phyloP scores from a whole-genome alignment of 75 land plant genomes.

The Selaginella moellendorffii region DNA sequence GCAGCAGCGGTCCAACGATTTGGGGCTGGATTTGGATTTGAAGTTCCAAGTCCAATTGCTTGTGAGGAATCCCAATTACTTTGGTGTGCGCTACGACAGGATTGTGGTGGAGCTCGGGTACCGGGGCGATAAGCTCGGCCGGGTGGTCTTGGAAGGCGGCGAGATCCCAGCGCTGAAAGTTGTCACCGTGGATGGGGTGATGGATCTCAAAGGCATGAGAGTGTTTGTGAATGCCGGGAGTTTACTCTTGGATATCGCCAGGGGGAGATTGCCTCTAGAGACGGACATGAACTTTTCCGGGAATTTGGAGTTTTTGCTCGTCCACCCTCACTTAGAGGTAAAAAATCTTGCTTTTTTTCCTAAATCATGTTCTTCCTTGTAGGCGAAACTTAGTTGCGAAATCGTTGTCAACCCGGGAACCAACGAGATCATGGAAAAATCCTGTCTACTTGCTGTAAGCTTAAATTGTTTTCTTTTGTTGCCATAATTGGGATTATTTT shows the following conservation, averaged over 20 bases:
- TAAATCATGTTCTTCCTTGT: not conserved
- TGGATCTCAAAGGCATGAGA: slow-evolving; percentile 33
- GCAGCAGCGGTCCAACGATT: no score
- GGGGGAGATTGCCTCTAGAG: slow-evolving; percentile 30
- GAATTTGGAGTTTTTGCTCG: not conserved
- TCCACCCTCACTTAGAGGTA: not conserved
- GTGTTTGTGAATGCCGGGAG: slow-evolving; percentile 25
- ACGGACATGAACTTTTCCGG: slow-evolving; percentile 25
- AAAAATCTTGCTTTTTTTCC: no score
- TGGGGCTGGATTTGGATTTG: slow-evolving; percentile 15
- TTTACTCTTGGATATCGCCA: slow-evolving; percentile 36
- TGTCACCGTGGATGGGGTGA: slow-evolving; percentile 30
- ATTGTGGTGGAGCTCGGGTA: slow-evolving; percentile 29
- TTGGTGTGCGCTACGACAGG: slow-evolving; percentile 18
- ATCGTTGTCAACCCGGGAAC: not conserved
- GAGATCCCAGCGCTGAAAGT: slow-evolving; percentile 19
- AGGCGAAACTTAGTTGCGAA: not conserved
- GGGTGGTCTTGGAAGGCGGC: slow-evolving; percentile 28
- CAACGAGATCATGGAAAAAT: not conserved
- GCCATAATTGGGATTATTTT: no score
- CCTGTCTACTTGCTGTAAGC: not conserved
- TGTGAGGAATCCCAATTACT: slow-evolving; percentile 28
- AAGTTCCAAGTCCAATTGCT: slow-evolving; percentile 20
- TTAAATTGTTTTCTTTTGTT: no score
- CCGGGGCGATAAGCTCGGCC: slow-evolving; percentile 28